These are phyloP conservation scores for Suillus spraguei DNA, from an alignment of 768 basidiomycete species.

Conservation along the genomic window DNA sequence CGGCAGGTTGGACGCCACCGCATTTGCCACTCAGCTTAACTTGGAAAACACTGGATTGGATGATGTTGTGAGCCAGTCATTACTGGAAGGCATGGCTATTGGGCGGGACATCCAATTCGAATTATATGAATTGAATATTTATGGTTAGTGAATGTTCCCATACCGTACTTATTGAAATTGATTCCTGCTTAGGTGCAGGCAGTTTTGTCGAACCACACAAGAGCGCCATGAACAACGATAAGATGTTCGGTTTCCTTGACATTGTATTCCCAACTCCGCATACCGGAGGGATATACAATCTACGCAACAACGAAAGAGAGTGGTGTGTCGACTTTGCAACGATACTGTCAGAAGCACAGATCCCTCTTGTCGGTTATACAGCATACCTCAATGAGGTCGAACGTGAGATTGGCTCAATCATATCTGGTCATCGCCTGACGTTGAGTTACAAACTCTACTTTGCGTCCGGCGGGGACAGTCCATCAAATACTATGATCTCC, in stretches of 20 bases:
- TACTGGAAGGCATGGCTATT: constrained; percentile 25
- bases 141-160: constrained; percentile 32
- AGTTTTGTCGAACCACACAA: constrained; percentile 54
- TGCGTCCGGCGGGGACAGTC: neutral
- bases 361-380: constrained; percentile 35
- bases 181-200: constrained; percentile 33
- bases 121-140: constrained; percentile 50
- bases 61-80: constrained; percentile 23
- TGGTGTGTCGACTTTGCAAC: constrained; percentile 41
- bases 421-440: constrained; percentile 44
- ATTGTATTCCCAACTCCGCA: constrained; percentile 50
- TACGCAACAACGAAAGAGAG: constrained; percentile 37
- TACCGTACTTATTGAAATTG: neutral
- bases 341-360: constrained; percentile 15
- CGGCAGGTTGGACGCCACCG: constrained; percentile 41
- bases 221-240: constrained; percentile 45
- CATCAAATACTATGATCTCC: neutral
- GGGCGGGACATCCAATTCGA: constrained; percentile 30
- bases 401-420: constrained; percentile 47
- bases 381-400: constrained; percentile 49
- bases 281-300: constrained; percentile 44
- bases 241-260: constrained; percentile 56
- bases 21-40: constrained; percentile 40
- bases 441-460: constrained; percentile 46
- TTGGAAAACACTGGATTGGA: constrained; percentile 29